These are phyloP conservation scores for Neospermospora avenae DNA, from an alignment of 2,329 filamentous ascomycete genomes.

Conservation along the genomic window DNA sequence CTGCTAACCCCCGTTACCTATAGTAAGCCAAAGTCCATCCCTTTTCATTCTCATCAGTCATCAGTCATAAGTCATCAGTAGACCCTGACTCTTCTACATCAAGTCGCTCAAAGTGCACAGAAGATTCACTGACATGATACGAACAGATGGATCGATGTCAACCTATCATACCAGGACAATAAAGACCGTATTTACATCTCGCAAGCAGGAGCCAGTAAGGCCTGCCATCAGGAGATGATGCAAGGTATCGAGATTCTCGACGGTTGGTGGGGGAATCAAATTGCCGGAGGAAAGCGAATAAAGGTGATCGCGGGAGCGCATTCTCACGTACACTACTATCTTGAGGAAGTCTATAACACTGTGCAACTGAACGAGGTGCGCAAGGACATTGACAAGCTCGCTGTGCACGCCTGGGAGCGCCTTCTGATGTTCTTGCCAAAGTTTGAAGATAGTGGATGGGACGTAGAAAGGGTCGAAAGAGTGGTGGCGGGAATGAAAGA, in stretches of 20 bases:
- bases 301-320: background rate
- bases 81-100: no score
- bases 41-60: no score
- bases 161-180: background rate
- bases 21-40: no score
- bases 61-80: no score
- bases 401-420: background rate
- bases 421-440: background rate
- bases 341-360: background rate
- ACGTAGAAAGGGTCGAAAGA: background rate
- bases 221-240: background rate
- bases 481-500: background rate
- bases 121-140: background rate
- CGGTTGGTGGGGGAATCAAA: background rate
- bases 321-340: background rate
- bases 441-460: background rate
- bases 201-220: background rate
- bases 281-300: background rate
- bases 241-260: background rate
- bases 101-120: background rate
- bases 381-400: background rate
- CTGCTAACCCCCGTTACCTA: no score
- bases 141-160: conserved; percentile 1
- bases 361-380: background rate
- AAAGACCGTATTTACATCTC: background rate